Conservation (phyloP, 148 eudicot genomes). For the Vaccinium myrtillus region DNA sequence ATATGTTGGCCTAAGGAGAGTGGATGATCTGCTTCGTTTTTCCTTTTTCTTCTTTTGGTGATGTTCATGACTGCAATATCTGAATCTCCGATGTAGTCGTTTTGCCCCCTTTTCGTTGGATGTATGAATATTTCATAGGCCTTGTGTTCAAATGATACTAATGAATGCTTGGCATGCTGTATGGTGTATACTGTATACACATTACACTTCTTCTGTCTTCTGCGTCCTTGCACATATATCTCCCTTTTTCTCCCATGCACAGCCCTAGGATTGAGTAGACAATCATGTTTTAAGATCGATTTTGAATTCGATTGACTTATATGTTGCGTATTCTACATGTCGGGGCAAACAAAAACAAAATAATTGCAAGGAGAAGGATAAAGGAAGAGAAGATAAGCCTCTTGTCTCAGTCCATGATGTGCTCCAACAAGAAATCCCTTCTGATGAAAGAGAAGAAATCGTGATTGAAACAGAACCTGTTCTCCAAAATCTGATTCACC, state of each 20-base stretch:
- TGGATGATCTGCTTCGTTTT: background rate
- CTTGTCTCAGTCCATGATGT: conserved; percentile 33
- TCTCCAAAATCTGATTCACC: conserved; percentile 48
- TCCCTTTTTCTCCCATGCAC: background rate
- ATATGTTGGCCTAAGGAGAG: background rate
- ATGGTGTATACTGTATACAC: background rate
- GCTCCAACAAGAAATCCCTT: conserved; percentile 32
- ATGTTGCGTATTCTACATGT: conserved; percentile 13
- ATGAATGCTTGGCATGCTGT: background rate
- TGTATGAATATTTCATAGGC: no score
- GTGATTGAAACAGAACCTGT: conserved; percentile 33
- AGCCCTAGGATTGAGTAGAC: background rate
- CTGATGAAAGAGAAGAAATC: conserved; percentile 33
- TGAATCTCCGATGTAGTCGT: background rate
- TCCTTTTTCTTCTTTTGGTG: background rate
- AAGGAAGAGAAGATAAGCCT: conserved; percentile 53
- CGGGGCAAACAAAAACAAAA: conserved; percentile 84
- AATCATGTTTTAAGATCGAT: background rate
- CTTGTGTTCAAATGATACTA: background rate
- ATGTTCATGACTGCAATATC: background rate
- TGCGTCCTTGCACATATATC: background rate
- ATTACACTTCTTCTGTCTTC: background rate
- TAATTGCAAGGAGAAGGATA: conserved; percentile 79
- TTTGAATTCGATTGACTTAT: background rate
- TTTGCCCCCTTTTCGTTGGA: no score